Evolutionary conservation across 208 protist species (phyloP).

Genomic region (Leishmania aethiopica): DNA sequence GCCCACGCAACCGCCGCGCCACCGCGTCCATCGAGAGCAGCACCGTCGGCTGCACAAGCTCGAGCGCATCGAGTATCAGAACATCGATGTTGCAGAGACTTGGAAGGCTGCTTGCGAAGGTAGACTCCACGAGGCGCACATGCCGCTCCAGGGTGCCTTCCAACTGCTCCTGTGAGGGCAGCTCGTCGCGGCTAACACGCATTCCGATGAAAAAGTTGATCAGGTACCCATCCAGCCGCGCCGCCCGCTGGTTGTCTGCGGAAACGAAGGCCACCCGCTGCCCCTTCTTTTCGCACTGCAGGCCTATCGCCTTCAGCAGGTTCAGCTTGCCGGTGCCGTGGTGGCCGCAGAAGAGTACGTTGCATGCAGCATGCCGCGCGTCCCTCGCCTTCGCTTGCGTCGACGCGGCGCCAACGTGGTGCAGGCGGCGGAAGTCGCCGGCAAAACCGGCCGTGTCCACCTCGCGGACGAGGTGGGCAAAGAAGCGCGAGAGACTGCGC

Average conservation of each 20-base stretch:
- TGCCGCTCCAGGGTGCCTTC: slow-evolving; percentile 86
- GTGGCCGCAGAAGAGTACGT: slow-evolving; percentile 81
- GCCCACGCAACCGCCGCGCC: slow-evolving; percentile 52
- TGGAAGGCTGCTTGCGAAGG: slow-evolving; percentile 66
- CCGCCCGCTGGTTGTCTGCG: slow-evolving; percentile 58
- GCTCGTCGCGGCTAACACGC: slow-evolving; percentile 68
- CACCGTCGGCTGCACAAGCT: slow-evolving; percentile 60
- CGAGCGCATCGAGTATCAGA: slow-evolving; percentile 76
- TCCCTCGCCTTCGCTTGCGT: slow-evolving; percentile 49
- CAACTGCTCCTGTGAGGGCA: slow-evolving; percentile 88
- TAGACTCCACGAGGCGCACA: slow-evolving; percentile 73
- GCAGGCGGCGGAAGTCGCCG: slow-evolving; percentile 59
- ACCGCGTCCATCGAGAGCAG: slow-evolving; percentile 81
- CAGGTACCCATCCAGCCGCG: slow-evolving; percentile 65
- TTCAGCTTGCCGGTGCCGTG: slow-evolving; percentile 85
- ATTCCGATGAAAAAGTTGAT: slow-evolving; percentile 85
- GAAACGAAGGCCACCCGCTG: slow-evolving; percentile 79
- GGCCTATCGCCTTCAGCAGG: slow-evolving; percentile 72
- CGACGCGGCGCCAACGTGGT: slow-evolving; percentile 36
- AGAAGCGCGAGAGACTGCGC: slow-evolving; percentile 9
- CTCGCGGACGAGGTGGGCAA: slow-evolving; percentile 64
- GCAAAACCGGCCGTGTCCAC: slow-evolving; percentile 80
- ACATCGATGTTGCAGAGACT: slow-evolving; percentile 75
- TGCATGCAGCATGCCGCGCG: slow-evolving; percentile 38
- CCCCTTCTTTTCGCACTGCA: slow-evolving; percentile 51